These are phyloP conservation scores for Sugiyamaella marilandica DNA, from an alignment of 805 yeast species.

Conservation along the genomic window DNA sequence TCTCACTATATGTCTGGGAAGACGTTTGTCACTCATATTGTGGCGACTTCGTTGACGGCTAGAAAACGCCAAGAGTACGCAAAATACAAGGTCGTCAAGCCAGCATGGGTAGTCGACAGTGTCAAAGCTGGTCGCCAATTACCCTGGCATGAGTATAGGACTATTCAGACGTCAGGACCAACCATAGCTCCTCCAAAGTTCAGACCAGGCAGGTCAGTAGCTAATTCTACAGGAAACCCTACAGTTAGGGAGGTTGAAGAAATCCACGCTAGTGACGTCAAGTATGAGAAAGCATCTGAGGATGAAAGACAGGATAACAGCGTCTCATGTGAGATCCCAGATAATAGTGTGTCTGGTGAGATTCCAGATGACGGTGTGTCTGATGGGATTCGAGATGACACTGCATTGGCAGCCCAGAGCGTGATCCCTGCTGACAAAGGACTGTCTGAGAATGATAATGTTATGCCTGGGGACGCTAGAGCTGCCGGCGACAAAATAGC, in stretches of 20 bases:
- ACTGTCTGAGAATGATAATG: too few relatives aligned
- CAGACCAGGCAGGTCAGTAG: background rate
- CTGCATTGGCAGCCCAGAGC: too few relatives aligned
- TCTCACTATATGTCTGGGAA: slow-evolving; percentile 65
- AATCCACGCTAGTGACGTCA: background rate
- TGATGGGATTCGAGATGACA: too few relatives aligned
- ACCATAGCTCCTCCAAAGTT: background rate
- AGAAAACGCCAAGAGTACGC: slow-evolving; percentile 61
- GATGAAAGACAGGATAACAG: too few relatives aligned
- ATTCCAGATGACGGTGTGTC: too few relatives aligned
- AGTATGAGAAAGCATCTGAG: too few relatives aligned
- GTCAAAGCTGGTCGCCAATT: slow-evolving; percentile 44
- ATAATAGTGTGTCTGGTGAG: too few relatives aligned
- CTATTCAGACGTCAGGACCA: slow-evolving; percentile 29
- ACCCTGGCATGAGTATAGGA: slow-evolving; percentile 69
- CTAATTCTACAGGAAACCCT: background rate
- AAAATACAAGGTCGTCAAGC: slow-evolving; percentile 70
- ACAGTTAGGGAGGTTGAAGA: background rate
- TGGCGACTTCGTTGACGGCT: slow-evolving; percentile 76
- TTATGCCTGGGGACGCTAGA: too few relatives aligned
- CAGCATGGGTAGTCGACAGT: slow-evolving; percentile 75
- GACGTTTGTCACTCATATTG: slow-evolving; percentile 73
- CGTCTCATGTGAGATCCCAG: too few relatives aligned
- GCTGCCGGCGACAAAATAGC: too few relatives aligned
- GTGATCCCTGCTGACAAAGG: too few relatives aligned